Percentiles rank a stretch among this genome's conserved stretches.
Evolutionary conservation across 768 basidiomycete species (phyloP).

Genomic region (Termitomyces sp.): DNA sequence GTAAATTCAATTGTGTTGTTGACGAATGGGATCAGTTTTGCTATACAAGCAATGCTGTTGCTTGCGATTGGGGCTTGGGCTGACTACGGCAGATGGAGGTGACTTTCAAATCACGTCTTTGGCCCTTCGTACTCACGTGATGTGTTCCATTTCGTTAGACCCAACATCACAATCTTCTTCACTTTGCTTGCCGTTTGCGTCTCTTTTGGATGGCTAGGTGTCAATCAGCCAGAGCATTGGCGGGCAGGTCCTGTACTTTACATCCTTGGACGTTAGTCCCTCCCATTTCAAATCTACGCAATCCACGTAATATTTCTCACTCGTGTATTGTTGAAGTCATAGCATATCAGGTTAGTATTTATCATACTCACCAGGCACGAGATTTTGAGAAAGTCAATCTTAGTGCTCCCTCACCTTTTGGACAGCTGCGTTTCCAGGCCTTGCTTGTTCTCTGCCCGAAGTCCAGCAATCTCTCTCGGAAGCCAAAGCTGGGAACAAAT

Average conservation of each 20-base stretch:
- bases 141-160: constrained; percentile 30
- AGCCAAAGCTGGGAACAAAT: constrained; percentile 37
- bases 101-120: not conserved
- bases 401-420: constrained; percentile 74
- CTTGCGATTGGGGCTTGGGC: constrained; percentile 73
- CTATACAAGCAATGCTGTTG: constrained; percentile 64
- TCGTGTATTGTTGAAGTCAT: constrained; percentile 39
- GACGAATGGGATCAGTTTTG: constrained; percentile 78
- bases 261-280: constrained; percentile 52
- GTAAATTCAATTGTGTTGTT: constrained; percentile 76
- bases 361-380: not conserved
- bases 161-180: constrained; percentile 75
- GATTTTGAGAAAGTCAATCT: not conserved
- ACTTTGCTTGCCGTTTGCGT: constrained; percentile 61
- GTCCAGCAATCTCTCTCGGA: constrained; percentile 48
- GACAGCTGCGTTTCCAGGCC: constrained; percentile 79
- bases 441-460: constrained; percentile 66
- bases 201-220: constrained; percentile 76
- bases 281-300: not conserved
- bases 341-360: constrained; percentile 56
- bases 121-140: too few species aligned
- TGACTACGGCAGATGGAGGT: constrained; percentile 81
- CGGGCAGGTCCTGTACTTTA: constrained; percentile 56
- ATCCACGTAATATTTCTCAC: not conserved
- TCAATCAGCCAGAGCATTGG: constrained; percentile 62